These are phyloP conservation scores for Bipolaris gigantea DNA, from an alignment of 2,329 filamentous ascomycete genomes.

Conservation along the genomic window DNA sequence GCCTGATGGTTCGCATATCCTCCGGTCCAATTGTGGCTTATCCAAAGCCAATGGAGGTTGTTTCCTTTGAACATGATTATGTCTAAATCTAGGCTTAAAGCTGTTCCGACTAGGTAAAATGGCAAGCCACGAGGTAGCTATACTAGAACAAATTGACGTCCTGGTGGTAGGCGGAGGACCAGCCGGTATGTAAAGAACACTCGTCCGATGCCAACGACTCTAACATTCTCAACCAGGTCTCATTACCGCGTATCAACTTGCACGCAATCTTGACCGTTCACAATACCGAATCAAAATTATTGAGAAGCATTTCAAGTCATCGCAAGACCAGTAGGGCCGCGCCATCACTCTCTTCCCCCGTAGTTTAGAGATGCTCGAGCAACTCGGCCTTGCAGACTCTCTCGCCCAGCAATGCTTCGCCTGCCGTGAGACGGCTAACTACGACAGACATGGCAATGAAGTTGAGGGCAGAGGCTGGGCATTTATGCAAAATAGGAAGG, in stretches of 20 bases:
- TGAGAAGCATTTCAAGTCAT: conserved; percentile 53
- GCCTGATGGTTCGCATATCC: neutral
- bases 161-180: conserved; percentile 47
- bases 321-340: conserved; percentile 57
- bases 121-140: conserved; percentile 1
- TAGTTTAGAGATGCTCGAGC: conserved; percentile 56
- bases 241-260: conserved; percentile 52
- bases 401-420: conserved; percentile 58
- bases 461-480: conserved; percentile 53
- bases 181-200: conserved; percentile 41
- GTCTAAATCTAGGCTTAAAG: neutral
- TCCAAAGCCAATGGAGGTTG: neutral
- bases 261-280: conserved; percentile 47
- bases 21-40: neutral
- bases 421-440: conserved; percentile 54
- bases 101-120: conserved; percentile 1
- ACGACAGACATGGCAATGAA: conserved; percentile 52
- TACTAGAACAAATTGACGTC: conserved; percentile 28
- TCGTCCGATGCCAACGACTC: neutral
- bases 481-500: conserved; percentile 58
- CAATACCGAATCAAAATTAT: conserved; percentile 51
- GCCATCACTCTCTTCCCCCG: conserved; percentile 59
- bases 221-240: conserved; percentile 6
- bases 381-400: conserved; percentile 54
- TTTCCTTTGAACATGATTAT: conserved; percentile 4